Evolutionary conservation across 805 yeast species (phyloP), one percentile per base, ranked within the genome.

Genomic region (Lachancea sp.): DNA sequence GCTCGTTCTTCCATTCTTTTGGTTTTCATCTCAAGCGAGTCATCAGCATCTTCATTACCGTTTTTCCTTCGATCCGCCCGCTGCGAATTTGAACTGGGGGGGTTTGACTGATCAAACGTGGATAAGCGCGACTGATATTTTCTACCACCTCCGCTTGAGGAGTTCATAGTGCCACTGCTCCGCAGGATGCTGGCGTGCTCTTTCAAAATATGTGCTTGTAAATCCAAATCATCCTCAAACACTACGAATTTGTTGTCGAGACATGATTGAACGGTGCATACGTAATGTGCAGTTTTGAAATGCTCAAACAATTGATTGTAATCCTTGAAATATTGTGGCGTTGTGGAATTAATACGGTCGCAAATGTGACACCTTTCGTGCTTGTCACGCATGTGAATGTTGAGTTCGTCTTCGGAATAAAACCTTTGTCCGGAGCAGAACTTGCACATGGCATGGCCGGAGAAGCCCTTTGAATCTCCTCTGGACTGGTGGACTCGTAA

Each of bases 341-440:
- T 64, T 12, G 74, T 60, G 1, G 79, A 67, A 51, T 78, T 72
- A 2, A 71, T 60, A 56, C 75, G 80, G 50, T 88, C 95, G 65
- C 99, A 92, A 23, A 92, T 78, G 52, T 80, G 85, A 60, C 99
- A 92, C 49, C 80, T 77, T 57, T 89, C 96, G 61, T 92, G 98
- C 36, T 67, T 67, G 45, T 84, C 83, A 49, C 95, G 70, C 65
- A 89, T 74, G 61, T 92, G 99, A 23, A 78, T 62, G 48, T 76
- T 78, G 51, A 88, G 69, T 58, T 89, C 97, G 58, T 90, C 96
- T 29, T 78, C 85, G 0, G 95, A 85, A 58, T 92, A 92, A 58
- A 85, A 89, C 42, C 94, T 64, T 49, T 68, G 72, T 2, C 78
- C 77, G 3, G 71, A 63, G 61, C 98, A 92, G 58, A 85, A 83